Evolutionary conservation across 176 grass and related monocot species (phyloP), one percentile per base, ranked within the genome.

Genomic region (Oryza rufipogon): DNA sequence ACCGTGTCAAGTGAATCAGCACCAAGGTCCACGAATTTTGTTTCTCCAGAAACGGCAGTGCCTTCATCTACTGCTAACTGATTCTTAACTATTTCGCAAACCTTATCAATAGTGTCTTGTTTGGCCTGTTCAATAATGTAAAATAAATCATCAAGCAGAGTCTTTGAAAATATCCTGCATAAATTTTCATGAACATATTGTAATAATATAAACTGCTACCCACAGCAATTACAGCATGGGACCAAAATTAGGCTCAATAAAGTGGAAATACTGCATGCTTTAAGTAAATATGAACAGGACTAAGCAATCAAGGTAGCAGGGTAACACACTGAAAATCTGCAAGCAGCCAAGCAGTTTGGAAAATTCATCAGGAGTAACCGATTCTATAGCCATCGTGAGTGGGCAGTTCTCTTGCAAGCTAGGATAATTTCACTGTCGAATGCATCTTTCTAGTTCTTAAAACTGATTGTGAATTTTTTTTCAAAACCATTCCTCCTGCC

Each of bases 1-100:
- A 92, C 92, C 77, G 89, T 92, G 73, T 94, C 92, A 7, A 94
- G 92, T 7, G 92, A 94, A 84, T 94, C 92, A 39, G 87, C 87
- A 0, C 89, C 87, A 26, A 92, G 81, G 19, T 94, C 89, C 4
- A 49, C 83, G 60, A 94, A 90, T 56, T 89, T 92, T 63, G 89
- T 87, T 51, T 94, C 89, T 36, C 87, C 85, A 8, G 25, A 65
- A 0, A 90, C 20, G 8, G 22, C 2, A 15, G 70, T 80, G 17
- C 9, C 89, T 28, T 87, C 51, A 2, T 41, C 63, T 74, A 87
- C 70, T 4, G 89, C 85, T 42, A 90, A 42, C 64, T 90, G 89
- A 22, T 87, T 83, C 84, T 90, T 90, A n/a, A 90, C 89, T 33
- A 90, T 87, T 17, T 83, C 80, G 0, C 75, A 87, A 32, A 90